Evolutionary conservation across 2,329 filamentous ascomycete genomes (phyloP), one percentile per base, ranked within the genome.

Genomic region (Venturia effusa): DNA sequence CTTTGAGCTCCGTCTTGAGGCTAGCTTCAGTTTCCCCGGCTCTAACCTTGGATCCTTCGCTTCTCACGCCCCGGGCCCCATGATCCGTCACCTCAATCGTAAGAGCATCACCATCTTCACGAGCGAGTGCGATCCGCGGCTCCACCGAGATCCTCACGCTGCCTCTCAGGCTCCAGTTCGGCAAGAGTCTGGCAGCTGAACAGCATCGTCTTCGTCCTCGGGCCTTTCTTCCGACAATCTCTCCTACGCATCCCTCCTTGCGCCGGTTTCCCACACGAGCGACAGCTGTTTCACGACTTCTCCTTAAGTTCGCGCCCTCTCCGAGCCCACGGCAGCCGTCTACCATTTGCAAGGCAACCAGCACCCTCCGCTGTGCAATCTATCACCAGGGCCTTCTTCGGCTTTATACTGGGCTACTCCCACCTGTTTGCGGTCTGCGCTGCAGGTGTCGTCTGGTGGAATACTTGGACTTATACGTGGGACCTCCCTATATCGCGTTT

Each of bases 401-500:
- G 51, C 51, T 57, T 57, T 34, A 57, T 30, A 57, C 51, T 57
- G 19, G 19, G 51, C 30, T n/a, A 57, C 45, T 27, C 22, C 45
- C 22, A 51, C 45, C 45, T 24, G 22, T 17, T 17, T 57, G 51
- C n/a, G 51, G 30, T 51, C 51, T 57, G 51, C 51, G 51, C 51
- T 57, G 51, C 30, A 57, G 34, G 51, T 34, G 5, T 34, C 27
- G 51, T 19, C 15, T 22, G 27, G 30, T 34, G 27, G 30, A 11
- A 34, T 34, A 57, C 51, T 34, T 19, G 27, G 51, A 22, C 15
- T 32, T 57, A 57, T 57, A 57, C 30, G 6, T 34, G 32, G 51
- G 51, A 30, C 51, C 51, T 57, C 51, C 51, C 51, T 57, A 57
- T 57, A 57, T 57, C 30, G 51, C 51, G 51, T 34, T n/a, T 57